A percentile compares a stretch with the other conserved stretches of the same genome.
Conservation (phyloP, 768 basidiomycete species). For the Xerocomellus intermedius region DNA sequence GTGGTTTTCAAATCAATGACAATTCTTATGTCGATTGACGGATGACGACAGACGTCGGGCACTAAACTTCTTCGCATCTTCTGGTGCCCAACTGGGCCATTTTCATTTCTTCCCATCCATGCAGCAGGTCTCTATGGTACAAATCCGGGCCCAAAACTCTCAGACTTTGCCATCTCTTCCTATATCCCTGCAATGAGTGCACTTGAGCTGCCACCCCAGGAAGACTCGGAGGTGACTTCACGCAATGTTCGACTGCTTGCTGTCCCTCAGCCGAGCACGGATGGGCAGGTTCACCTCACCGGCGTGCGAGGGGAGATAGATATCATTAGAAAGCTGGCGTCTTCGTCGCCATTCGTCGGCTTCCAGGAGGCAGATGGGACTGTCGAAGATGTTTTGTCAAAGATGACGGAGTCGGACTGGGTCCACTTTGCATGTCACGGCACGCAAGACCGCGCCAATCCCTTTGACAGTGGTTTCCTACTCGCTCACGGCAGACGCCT, state of each 20-base stretch:
- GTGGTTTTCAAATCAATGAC: too few relatives aligned
- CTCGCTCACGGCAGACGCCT: constrained; percentile 1
- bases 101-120: background rate
- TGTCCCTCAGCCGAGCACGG: constrained; percentile 12
- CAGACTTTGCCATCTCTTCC: constrained; percentile 12
- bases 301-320: constrained; percentile 15
- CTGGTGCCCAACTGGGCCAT: background rate
- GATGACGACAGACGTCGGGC: background rate
- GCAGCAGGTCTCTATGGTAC: background rate
- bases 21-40: background rate
- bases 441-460: too few relatives aligned
- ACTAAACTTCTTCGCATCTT: background rate
- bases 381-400: background rate
- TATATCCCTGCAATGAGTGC: constrained; percentile 29
- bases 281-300: background rate
- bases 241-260: constrained; percentile 2
- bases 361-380: too few relatives aligned
- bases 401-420: background rate
- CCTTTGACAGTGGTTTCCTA: constrained; percentile 19
- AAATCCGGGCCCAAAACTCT: background rate
- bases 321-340: constrained; percentile 5
- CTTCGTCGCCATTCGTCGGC: background rate
- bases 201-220: constrained; percentile 3
- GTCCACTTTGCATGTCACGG: constrained; percentile 35
- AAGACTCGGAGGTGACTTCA: background rate